These are phyloP conservation scores for Talinum fruticosum DNA, from an alignment of 148 eudicot species.

Conservation along the genomic window DNA sequence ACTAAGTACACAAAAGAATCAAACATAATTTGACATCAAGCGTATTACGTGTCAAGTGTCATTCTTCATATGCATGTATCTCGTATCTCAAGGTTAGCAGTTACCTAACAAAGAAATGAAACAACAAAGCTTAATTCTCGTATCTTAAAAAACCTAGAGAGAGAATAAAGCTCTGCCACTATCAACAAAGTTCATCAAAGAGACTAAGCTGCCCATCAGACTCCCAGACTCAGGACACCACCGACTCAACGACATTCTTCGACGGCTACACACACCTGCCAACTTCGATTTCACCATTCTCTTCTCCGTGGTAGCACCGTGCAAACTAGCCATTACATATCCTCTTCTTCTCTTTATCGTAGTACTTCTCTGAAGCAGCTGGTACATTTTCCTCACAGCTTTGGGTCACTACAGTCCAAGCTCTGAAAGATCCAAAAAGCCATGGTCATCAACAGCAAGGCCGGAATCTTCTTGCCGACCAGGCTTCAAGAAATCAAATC, in stretches of 20 bases:
- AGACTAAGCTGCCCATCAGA: background rate
- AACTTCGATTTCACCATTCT: background rate
- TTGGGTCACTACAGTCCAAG: slow-evolving; percentile 13
- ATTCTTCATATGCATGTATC: background rate
- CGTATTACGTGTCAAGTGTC: background rate
- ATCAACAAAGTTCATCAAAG: background rate
- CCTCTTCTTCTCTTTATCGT: too few relatives aligned
- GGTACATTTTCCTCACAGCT: too few relatives aligned
- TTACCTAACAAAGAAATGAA: background rate
- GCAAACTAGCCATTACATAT: too few relatives aligned
- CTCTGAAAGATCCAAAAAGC: slow-evolving; percentile 25
- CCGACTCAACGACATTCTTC: background rate
- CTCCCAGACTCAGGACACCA: background rate
- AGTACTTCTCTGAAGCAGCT: too few relatives aligned
- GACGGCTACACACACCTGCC: background rate
- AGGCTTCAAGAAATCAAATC: slow-evolving; percentile 42
- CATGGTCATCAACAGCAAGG: slow-evolving; percentile 29
- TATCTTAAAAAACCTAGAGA: background rate
- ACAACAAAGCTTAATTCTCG: background rate
- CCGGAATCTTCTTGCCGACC: slow-evolving; percentile 44
- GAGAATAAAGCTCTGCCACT: background rate
- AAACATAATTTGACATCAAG: background rate
- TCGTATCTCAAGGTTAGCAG: background rate
- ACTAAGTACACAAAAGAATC: background rate
- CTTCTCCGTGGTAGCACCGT: background rate